These are phyloP conservation scores for Schoenoplectus tabernaemontani DNA, from an alignment of 202 grass and related monocot genomes.

Conservation along the genomic window DNA sequence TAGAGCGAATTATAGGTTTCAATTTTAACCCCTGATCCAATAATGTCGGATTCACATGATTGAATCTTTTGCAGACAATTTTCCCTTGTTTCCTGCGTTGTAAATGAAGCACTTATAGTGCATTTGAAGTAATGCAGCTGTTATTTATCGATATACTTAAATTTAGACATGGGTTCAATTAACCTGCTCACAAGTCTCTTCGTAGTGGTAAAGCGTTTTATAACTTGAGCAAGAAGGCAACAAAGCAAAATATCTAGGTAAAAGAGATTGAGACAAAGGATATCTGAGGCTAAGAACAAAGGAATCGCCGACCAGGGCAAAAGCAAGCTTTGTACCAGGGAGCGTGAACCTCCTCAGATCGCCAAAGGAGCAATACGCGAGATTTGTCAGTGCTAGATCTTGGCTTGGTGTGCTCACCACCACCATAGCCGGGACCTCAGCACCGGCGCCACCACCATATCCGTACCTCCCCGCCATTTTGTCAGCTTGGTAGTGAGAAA, in stretches of 20 bases:
- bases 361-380: slow-evolving; percentile 52
- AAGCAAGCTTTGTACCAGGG: slow-evolving; percentile 11
- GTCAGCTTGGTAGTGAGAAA: not conserved
- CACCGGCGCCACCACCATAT: slow-evolving; percentile 19
- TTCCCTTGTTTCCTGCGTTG: not conserved
- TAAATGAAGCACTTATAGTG: not conserved
- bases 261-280: slow-evolving; percentile 44
- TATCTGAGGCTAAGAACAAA: slow-evolving; percentile 83
- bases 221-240: not conserved
- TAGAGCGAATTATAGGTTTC: not conserved
- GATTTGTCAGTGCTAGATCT: slow-evolving; percentile 87
- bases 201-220: not conserved
- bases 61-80: not conserved
- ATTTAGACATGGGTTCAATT: not conserved
- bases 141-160: not conserved
- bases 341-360: slow-evolving; percentile 55
- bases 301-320: slow-evolving; percentile 46
- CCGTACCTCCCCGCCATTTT: slow-evolving; percentile 62
- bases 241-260: not conserved
- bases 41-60: not conserved
- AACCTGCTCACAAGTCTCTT: not conserved
- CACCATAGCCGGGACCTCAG: slow-evolving; percentile 32
- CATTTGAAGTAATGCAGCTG: not conserved
- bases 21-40: not conserved
- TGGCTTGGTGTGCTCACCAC: slow-evolving; percentile 88